Base-by-base conservation (phyloP, 306 rosid species). In the Morella rubra region DNA sequence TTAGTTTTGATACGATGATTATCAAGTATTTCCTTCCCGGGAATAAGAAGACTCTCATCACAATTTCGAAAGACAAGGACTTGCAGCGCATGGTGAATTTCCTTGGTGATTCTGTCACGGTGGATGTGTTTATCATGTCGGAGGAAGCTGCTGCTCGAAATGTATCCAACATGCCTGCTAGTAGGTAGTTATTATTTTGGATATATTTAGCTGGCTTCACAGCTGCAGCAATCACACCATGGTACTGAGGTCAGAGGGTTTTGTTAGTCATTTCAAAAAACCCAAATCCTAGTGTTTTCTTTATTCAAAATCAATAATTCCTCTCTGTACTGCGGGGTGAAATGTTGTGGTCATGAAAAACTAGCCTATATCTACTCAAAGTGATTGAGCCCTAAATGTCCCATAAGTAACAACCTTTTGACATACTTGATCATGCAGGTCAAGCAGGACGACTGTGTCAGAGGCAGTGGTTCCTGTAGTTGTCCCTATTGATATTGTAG, bases 1-100 rank as follows among this genome's bases (percentile, higher is more conserved):
- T 88, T 78, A 84, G 80, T 78, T 83, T 65, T 15, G 87, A 86
- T 46, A 83, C 85, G 13, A 84, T 95, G 93, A 73, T 76, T 67
- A 79, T 95, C 80, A 95, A 92, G 89, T 95, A 95, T 85, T 90
- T 95, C 73, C 97, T 95, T 76, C 99, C 99, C 0, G 93, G 93
- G 12, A 92, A 95, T 76, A 92, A 88, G 88, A 95, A 81, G 86
- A 95, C 97, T 49, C 97, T 92, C 45, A 95, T 95, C 67, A 88
- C 96, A 2, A 83, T 95, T 44, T 95, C 99, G 10, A 92, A 90
- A 81, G 99, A 92, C 77, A 92, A 92, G 89, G 99, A 95, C 81
- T 83, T 95, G 84, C 97, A 90, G 67, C 96, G 99, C 41, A 95
- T 95, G 99, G 80, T 95, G 71, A 89, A 76, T 85, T 95, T 92